Evolutionary conservation across 2,329 filamentous ascomycete genomes (phyloP).

Genomic region (Phoma herbarum): DNA sequence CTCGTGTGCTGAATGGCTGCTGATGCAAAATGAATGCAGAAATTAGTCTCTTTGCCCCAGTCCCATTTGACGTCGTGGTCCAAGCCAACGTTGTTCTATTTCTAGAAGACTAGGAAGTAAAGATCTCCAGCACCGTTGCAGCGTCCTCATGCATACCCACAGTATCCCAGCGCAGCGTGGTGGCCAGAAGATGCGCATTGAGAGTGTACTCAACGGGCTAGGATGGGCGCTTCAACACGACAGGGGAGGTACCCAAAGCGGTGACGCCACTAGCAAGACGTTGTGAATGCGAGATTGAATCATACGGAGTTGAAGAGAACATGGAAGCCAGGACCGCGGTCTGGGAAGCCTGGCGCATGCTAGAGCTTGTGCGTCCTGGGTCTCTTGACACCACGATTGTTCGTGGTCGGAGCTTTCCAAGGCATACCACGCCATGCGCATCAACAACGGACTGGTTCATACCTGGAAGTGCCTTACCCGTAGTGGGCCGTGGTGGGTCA

Average conservation of each 20-base stretch:
- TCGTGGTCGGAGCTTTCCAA: slow-evolving; percentile 15
- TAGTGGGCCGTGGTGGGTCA: slow-evolving; percentile 30
- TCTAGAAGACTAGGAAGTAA: slow-evolving; percentile 52
- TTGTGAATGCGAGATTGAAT: slow-evolving; percentile 46
- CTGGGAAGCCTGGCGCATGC: slow-evolving; percentile 32
- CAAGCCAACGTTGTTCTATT: slow-evolving; percentile 49
- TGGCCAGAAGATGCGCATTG: slow-evolving; percentile 50
- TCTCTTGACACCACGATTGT: slow-evolving; percentile 17
- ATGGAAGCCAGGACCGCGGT: slow-evolving; percentile 40
- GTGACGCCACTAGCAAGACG: slow-evolving; percentile 45
- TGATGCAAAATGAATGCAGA: slow-evolving; percentile 49
- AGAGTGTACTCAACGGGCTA: slow-evolving; percentile 45
- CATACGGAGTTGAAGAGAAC: slow-evolving; percentile 37
- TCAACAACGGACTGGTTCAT: slow-evolving; percentile 33
- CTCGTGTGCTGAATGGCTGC: slow-evolving; percentile 54
- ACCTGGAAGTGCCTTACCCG: slow-evolving; percentile 42
- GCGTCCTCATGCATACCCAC: slow-evolving; percentile 48
- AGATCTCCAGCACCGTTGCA: slow-evolving; percentile 55
- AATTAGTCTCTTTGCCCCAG: slow-evolving; percentile 43
- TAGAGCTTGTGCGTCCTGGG: slow-evolving; percentile 16
- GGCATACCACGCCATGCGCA: slow-evolving; percentile 36
- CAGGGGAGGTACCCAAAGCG: slow-evolving; percentile 46
- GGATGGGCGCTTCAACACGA: slow-evolving; percentile 35
- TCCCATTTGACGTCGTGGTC: slow-evolving; percentile 30
- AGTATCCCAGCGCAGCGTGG: slow-evolving; percentile 39